Base-by-base conservation (phyloP, 169 alveolate species). In the Theileria orientalis region DNA sequence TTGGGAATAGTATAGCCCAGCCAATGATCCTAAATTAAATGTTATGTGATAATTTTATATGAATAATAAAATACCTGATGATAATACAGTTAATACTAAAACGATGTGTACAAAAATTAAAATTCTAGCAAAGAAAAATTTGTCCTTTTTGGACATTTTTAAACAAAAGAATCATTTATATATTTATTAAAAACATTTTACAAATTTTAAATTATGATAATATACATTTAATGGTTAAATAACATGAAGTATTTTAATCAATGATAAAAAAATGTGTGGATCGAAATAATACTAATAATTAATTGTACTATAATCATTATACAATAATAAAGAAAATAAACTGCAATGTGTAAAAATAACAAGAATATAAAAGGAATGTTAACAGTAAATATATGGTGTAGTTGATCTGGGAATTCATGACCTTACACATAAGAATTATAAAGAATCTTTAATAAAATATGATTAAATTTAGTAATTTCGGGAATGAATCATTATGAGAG, bases 401-500 rank as follows among this genome's bases (percentile, higher is more conserved):
- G 23, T 5, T 8, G 3, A 60, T n/a, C 69, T 6, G 14, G 11
- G 8, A 42, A 11, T 32, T 72, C 9, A 40, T 42, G 67, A 7
- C 11, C 5, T 64, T 14, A 64, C 19, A 5, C 19, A 6, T 3
- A 59, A 29, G 3, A 5, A 19, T n/a, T 51, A 25, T 21, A 8
- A 51, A 5, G 11, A 19, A 21, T 21, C 19, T 14, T 6, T 19
- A 37, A 25, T 6, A 8, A 51, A 51, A 5, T 6, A 21, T 19
- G 35, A 51, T 21, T 51, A 6, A 51, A 51, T 14, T 6, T 37
- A 9, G 9, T 37, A 7, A 37, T 7, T 37, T 30, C 68, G 2
- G 59, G 51, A 3, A 78, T 40, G 62, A 71, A 61, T 9, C 56
- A 73, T 23, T 73, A 69, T 23, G 89, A 72, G 33, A 61, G 47